phyloP scores from a whole-genome alignment of 352 stramenopile species.

The Globisporangium orthogonon region DNA sequence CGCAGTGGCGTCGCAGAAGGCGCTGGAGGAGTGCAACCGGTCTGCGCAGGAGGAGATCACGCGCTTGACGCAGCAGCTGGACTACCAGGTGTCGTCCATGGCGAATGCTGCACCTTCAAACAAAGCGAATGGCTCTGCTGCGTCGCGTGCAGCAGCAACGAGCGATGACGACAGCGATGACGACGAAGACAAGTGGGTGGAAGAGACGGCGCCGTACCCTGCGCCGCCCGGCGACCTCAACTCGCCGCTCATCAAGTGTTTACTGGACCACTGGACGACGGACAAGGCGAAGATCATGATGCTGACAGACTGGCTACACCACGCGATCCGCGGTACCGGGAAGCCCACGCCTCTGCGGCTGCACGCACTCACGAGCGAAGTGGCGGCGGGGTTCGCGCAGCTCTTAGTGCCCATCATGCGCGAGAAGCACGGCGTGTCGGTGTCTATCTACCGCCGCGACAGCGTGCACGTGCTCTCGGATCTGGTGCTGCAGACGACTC shows the following conservation, averaged over 20 bases:
- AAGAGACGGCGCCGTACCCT: slow-evolving; percentile 45
- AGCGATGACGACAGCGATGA: slow-evolving; percentile 17
- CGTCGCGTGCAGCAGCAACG: background rate
- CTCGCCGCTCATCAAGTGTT: slow-evolving; percentile 54
- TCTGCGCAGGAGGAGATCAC: slow-evolving; percentile 43
- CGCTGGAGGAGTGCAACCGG: slow-evolving; percentile 48
- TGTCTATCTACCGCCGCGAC: slow-evolving; percentile 54
- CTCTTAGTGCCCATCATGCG: slow-evolving; percentile 64
- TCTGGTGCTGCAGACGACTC: slow-evolving; percentile 26
- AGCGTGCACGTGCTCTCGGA: slow-evolving; percentile 55
- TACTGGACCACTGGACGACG: slow-evolving; percentile 61
- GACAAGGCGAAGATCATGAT: slow-evolving; percentile 53
- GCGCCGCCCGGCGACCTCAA: slow-evolving; percentile 57
- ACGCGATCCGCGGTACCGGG: slow-evolving; percentile 44
- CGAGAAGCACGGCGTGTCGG: slow-evolving; percentile 52
- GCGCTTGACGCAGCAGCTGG: slow-evolving; percentile 36
- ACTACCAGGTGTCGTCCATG: slow-evolving; percentile 32
- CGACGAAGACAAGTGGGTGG: slow-evolving; percentile 39
- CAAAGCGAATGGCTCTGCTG: background rate
- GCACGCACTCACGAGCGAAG: slow-evolving; percentile 38
- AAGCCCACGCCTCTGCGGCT: slow-evolving; percentile 34
- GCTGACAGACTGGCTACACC: slow-evolving; percentile 59
- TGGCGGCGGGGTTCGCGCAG: slow-evolving; percentile 55
- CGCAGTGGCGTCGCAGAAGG: slow-evolving; percentile 56
- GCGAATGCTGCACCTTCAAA: background rate